phyloP scores from a whole-genome alignment of 1,284 basidiomycete species.

The Agroathelia rolfsii region DNA sequence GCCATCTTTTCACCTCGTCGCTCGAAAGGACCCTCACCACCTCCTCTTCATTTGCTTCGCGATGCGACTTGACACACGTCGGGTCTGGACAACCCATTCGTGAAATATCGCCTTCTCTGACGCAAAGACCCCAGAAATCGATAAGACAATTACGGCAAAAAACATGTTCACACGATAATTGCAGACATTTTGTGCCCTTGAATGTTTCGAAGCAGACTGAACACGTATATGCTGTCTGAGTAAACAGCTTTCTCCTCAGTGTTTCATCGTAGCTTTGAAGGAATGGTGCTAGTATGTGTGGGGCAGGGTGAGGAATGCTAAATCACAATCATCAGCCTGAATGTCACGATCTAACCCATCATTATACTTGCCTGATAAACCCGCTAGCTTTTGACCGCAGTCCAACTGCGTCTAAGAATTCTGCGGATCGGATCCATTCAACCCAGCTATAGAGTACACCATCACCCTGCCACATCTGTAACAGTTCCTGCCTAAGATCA shows the following conservation, averaged over 20 bases:
- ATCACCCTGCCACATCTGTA: slow-evolving; percentile 43
- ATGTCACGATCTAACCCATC: slow-evolving; percentile 8
- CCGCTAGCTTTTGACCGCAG: slow-evolving; percentile 22
- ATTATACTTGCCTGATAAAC: slow-evolving; percentile 33
- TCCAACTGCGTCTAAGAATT: slow-evolving; percentile 37
- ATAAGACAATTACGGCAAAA: slow-evolving; percentile 65
- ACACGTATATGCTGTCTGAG: slow-evolving; percentile 52
- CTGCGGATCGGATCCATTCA: slow-evolving; percentile 55
- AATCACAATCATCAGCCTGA: slow-evolving; percentile 8
- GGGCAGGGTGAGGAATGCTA: slow-evolving; percentile 48
- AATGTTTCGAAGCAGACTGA: slow-evolving; percentile 59
- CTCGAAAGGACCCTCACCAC: slow-evolving; percentile 57
- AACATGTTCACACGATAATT: slow-evolving; percentile 56
- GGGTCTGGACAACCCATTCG: slow-evolving; percentile 67
- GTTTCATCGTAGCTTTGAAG: slow-evolving; percentile 40
- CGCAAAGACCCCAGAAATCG: slow-evolving; percentile 68
- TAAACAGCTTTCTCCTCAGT: slow-evolving; percentile 40
- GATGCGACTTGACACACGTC: slow-evolving; percentile 57
- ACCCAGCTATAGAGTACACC: slow-evolving; percentile 60
- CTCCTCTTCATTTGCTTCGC: slow-evolving; percentile 62
- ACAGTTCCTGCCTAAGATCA: slow-evolving; percentile 30
- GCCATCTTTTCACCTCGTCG: slow-evolving; percentile 56
- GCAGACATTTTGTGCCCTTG: slow-evolving; percentile 61
- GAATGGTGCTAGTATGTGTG: slow-evolving; percentile 36
- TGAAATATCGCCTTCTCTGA: slow-evolving; percentile 61